Percentiles rank a stretch among this genome's conserved stretches.
phyloP scores from a whole-genome alignment of 78 protist genomes.

The Dictyostelium citrinum region DNA sequence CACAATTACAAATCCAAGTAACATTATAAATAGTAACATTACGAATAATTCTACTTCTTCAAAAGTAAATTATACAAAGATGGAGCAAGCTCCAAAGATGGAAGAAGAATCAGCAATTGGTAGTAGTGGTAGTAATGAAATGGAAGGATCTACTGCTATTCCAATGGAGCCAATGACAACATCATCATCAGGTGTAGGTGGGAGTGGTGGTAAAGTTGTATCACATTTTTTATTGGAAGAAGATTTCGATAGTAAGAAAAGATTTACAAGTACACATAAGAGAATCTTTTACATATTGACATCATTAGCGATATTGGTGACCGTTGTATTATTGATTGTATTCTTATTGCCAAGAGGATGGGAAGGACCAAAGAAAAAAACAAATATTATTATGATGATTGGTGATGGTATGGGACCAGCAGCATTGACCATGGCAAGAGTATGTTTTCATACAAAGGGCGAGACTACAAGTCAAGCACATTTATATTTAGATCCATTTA shows the following conservation, averaged over 20 bases:
- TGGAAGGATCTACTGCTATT: neutral
- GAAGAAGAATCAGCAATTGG: neutral
- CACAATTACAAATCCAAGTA: neutral
- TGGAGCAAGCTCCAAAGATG: neutral
- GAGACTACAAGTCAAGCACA: neutral
- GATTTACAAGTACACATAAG: neutral
- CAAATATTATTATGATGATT: conserved; percentile 52
- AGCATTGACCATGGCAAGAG: conserved; percentile 29
- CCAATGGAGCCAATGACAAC: neutral
- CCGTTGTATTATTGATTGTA: conserved; percentile 24
- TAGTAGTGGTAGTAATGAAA: neutral
- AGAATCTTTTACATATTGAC: conserved; percentile 11
- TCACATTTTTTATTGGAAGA: conserved; percentile 22
- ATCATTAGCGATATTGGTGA: neutral
- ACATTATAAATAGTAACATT: neutral
- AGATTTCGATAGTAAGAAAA: neutral
- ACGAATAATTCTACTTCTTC: neutral
- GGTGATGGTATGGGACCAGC: conserved; percentile 80
- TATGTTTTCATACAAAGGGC: neutral
- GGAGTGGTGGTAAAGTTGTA: neutral
- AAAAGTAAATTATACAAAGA: neutral
- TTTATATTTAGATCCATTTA: conserved; percentile 20
- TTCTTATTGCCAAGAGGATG: conserved; percentile 47
- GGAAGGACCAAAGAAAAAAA: neutral
- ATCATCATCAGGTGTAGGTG: neutral